A percentile compares a stretch with the other conserved stretches of the same genome.
Evolutionary conservation across 2,329 filamentous ascomycete species (phyloP).

Genomic region (Penicillium thymicola): DNA sequence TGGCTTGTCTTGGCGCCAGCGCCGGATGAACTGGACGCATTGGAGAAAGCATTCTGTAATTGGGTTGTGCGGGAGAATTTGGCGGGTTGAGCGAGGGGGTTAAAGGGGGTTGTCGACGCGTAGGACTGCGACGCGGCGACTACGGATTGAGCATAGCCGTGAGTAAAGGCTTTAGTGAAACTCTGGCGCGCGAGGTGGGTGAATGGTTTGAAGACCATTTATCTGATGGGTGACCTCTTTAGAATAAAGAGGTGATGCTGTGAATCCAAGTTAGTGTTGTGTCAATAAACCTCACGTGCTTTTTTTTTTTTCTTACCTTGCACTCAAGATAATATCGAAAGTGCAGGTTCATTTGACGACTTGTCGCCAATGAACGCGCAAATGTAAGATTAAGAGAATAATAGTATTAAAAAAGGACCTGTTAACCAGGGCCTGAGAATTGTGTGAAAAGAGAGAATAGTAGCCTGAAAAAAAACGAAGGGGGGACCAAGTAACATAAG

Average conservation of each 20-base stretch:
- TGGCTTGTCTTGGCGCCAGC: conserved; percentile 56
- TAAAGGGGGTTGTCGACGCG: conserved; percentile 62
- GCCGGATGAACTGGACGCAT: conserved; percentile 53
- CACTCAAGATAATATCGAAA: conserved; percentile 57
- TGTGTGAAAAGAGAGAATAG: not conserved
- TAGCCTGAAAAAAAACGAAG: conserved; percentile 14
- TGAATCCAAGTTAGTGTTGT: not conserved
- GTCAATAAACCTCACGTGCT: not conserved
- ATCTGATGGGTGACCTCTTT: conserved; percentile 68
- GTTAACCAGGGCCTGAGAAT: not conserved
- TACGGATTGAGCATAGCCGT: conserved; percentile 97
- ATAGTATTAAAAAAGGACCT: conserved; percentile 9
- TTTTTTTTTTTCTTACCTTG: conserved; percentile 53
- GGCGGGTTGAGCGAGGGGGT: conserved; percentile 51
- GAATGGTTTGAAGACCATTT: conserved; percentile 78
- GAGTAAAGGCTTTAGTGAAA: conserved; percentile 93
- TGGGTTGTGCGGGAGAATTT: conserved; percentile 58
- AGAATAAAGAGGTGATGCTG: conserved; percentile 56
- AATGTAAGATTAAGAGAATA: conserved; percentile 9
- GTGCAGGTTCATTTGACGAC: conserved; percentile 99
- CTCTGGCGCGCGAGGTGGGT: conserved; percentile 90
- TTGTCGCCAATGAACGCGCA: conserved; percentile 86
- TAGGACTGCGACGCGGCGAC: conserved; percentile 91
- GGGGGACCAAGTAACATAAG: conserved; percentile 4
- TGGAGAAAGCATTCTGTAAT: conserved; percentile 70